Evolutionary conservation across 2,329 filamentous ascomycete species (phyloP), one percentile per base, ranked within the genome.

Genomic region (Ophiostoma sp.): DNA sequence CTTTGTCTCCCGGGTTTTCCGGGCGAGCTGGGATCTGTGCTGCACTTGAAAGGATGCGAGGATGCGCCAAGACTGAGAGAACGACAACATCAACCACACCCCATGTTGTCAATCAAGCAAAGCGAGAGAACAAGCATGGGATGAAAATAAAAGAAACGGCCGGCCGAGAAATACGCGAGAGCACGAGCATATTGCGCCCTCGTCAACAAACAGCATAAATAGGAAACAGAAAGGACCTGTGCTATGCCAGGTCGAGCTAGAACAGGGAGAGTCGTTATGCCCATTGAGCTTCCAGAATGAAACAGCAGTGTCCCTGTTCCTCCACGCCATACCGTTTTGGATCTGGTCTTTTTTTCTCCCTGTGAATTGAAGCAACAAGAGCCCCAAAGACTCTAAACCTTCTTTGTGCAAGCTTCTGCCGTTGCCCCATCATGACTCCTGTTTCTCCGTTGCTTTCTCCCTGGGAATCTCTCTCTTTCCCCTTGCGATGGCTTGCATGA

Each of bases 281-380:
- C 17, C 28, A n/a, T 39, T 8, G 55, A 28, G 61, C 55, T 63
- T 71, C 52, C 17, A 69, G 48, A 69, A 55, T 69, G 66, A 69
- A 70, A 70, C 33, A 33, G 68, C 17, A 19, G 50, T 70, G 68
- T n/a, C 42, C 33, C 50, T 55, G 28, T 33, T 52, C 45, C 45
- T 69, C 17, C 45, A 57, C 68, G 31, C 50, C 68, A 69, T 69
- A 28, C 31, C 66, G 5, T 2, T 70, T 70, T 57, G 36, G 15
- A 48, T 48, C 5, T 48, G 42, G 42, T 8, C 33, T 36, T 48
- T 48, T 15, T 8, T 42, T 42, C 42, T 15, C 15, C 42, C 15
- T 48, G 42, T 28, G 17, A 19, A 36, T 36, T n/a, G 3, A 19
- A 61, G 31, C 22, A 31, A 33, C 57, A 61, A 48, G 19, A 22